A percentile compares a stretch with the other conserved stretches of the same genome.
Conservation (phyloP, 495 filamentous ascomycete species). For the Echria macrotheca region DNA sequence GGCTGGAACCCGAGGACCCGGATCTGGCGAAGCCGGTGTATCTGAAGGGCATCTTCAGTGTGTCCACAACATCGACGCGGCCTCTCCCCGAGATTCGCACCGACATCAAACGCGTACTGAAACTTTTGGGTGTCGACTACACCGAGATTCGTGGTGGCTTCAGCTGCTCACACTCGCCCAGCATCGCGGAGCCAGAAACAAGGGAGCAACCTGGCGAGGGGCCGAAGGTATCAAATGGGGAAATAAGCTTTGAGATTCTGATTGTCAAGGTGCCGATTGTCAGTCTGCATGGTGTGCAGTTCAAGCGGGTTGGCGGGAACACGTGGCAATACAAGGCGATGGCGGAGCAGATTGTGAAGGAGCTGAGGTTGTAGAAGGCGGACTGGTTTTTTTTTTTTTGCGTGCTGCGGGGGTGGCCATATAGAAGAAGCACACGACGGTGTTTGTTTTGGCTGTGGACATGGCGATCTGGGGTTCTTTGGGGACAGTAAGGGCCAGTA, state of each 20-base stretch:
- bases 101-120: slow-evolving; percentile 89
- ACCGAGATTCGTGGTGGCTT: slow-evolving; percentile 93
- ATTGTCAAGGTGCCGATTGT: slow-evolving; percentile 97
- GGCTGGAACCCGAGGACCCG: slow-evolving; percentile 46
- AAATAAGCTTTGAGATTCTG: slow-evolving; percentile 89
- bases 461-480: too few relatives aligned
- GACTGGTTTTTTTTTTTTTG: not conserved
- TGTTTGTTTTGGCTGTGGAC: too few relatives aligned
- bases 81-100: slow-evolving; percentile 75
- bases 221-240: slow-evolving; percentile 47
- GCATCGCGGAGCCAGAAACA: slow-evolving; percentile 54
- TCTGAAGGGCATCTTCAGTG: slow-evolving; percentile 96
- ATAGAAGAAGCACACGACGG: not conserved
- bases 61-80: slow-evolving; percentile 91
- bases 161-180: slow-evolving; percentile 78
- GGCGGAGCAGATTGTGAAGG: slow-evolving; percentile 89
- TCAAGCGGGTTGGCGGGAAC: slow-evolving; percentile 92
- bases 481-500: not conserved
- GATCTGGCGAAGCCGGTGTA: slow-evolving; percentile 84
- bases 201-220: too few relatives aligned
- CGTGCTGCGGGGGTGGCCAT: not conserved
- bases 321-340: slow-evolving; percentile 99
- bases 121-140: slow-evolving; percentile 81
- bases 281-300: slow-evolving; percentile 91
- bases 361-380: slow-evolving; percentile 76